Evolutionary conservation across 768 basidiomycete genomes (phyloP), one percentile per base, ranked within the genome.

Genomic region (Pholiota microspora): DNA sequence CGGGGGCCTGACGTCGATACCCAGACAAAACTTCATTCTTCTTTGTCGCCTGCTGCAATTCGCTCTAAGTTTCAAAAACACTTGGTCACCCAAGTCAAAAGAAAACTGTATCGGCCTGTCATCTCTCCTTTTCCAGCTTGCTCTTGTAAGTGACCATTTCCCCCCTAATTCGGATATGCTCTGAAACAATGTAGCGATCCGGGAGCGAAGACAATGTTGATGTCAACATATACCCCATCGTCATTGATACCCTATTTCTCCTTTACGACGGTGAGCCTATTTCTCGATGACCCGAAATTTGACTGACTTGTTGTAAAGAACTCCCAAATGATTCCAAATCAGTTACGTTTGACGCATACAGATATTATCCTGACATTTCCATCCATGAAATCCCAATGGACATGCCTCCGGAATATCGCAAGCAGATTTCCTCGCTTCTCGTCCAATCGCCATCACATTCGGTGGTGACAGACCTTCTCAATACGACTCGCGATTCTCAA

Each of bases 161-260:
- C 32, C 15, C 15, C 18, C 13, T 15, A 25, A 27, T 7, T 45
- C 18, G 15, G 24, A 25, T 23, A 16, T 49, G 4, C 55, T 23
- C 45, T 29, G 31, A 51, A 5, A 53, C 21, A 29, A 32, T n/a
- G 5, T 58, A 90, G 88, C 66, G 78, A 16, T 79, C 83, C 54
- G 81, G 79, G 10, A 69, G 77, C 4, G 81, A 84, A n/a, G 69
- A 73, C 36, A 71, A 76, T 49, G 67, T 82, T 7, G 82, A 88
- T 61, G 67, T 80, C 1, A 74, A 84, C 38, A 72, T 80, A 42
- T 91, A 84, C 69, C 78, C 86, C 0, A 65, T 91, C 38, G 69
- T 92, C 28, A 67, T 90, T 21, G 90, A 93, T 71, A 92, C 90
- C 2, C 70, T 89, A 0, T 82, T 83, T 60, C 88, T 85, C 63